phyloP scores from a whole-genome alignment of 2,329 filamentous ascomycete genomes.

The Hypomyces perniciosus region DNA sequence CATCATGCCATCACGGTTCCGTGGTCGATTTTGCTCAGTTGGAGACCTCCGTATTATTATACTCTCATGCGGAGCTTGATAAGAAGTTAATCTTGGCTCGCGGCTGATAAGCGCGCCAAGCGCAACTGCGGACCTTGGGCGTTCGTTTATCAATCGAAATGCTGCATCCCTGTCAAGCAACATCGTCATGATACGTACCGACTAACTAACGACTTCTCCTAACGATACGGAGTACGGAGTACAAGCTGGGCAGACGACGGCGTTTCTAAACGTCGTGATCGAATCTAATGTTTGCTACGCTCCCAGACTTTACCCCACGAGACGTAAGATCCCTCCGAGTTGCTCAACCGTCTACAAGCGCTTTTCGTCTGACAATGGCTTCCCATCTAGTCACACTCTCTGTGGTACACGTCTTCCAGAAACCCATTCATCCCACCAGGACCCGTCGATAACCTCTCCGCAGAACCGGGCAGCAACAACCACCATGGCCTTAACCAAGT shows the following conservation, averaged over 20 bases:
- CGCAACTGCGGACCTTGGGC: neutral
- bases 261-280: neutral
- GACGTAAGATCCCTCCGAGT: conserved; percentile 47
- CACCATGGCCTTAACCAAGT: conserved; percentile 27
- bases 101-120: conserved; percentile 10
- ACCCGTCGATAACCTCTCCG: conserved; percentile 27
- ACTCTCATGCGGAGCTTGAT: too few species aligned
- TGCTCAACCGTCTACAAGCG: neutral
- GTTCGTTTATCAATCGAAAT: neutral
- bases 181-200: neutral
- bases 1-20: too few species aligned
- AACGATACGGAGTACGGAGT: neutral
- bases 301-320: conserved; percentile 63
- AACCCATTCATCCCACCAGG: conserved; percentile 36
- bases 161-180: neutral
- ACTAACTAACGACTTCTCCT: neutral
- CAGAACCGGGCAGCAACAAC: conserved; percentile 21
- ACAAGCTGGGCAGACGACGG: too few species aligned
- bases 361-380: neutral
- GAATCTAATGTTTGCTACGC: conserved; percentile 51
- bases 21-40: too few species aligned
- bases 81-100: neutral
- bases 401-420: conserved; percentile 66
- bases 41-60: too few species aligned
- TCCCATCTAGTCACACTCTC: conserved; percentile 55